These are phyloP conservation scores for Whalleya microplaca DNA, from an alignment of 2,329 filamentous ascomycete species.

Conservation along the genomic window DNA sequence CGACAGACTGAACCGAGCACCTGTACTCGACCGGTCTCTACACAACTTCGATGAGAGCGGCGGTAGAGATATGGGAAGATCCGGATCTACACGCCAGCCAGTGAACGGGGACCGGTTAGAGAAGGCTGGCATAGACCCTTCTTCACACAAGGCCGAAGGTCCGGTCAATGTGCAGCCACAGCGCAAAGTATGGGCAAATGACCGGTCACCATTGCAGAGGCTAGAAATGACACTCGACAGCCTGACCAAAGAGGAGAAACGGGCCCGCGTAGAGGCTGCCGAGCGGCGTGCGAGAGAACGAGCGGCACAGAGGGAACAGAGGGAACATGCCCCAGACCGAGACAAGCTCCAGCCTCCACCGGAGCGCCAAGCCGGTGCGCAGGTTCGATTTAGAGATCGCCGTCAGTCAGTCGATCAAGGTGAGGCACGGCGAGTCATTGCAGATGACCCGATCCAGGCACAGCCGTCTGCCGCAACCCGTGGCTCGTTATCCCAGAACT, in stretches of 20 bases:
- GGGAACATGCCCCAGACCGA: slow-evolving; percentile 25
- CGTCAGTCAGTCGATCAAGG: slow-evolving; percentile 29
- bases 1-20: slow-evolving; percentile 30
- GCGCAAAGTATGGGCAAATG: slow-evolving; percentile 69
- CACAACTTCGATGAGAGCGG: slow-evolving; percentile 35
- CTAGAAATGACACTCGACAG: slow-evolving; percentile 88
- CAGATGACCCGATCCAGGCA: slow-evolving; percentile 29
- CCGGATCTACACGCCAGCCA: slow-evolving; percentile 32
- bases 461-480: slow-evolving; percentile 32
- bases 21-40: slow-evolving; percentile 35
- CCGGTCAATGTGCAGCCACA: slow-evolving; percentile 45
- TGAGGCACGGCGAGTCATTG: slow-evolving; percentile 26
- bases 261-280: slow-evolving; percentile 80
- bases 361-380: slow-evolving; percentile 32
- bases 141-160: slow-evolving; percentile 41
- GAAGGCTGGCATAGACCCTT: slow-evolving; percentile 25
- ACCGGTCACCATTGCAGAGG: slow-evolving; percentile 90
- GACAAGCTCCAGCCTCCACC: slow-evolving; percentile 16
- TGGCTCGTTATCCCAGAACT: slow-evolving; percentile 37
- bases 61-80: slow-evolving; percentile 21
- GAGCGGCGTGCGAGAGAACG: slow-evolving; percentile 73
- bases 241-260: slow-evolving; percentile 95
- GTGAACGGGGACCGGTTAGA: slow-evolving; percentile 34
- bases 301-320: slow-evolving; percentile 41
- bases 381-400: slow-evolving; percentile 40